These are phyloP conservation scores for Neurospora sp. DNA, from an alignment of 495 filamentous ascomycete genomes.

Conservation along the genomic window DNA sequence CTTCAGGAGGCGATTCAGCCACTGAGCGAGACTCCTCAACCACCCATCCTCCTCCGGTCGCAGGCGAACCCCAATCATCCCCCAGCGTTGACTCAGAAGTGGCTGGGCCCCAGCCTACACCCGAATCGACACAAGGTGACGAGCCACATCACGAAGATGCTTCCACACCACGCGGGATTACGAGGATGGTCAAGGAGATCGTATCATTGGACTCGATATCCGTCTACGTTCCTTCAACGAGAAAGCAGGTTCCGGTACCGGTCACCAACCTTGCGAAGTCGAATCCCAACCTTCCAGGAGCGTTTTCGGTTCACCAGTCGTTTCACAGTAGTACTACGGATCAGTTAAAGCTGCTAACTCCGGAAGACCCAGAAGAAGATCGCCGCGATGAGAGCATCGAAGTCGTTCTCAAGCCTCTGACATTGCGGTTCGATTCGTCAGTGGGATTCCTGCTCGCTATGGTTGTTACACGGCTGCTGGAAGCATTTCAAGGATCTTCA, in stretches of 20 bases:
- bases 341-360: neutral
- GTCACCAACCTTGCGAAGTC: slow-evolving; percentile 24
- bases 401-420: slow-evolving; percentile 45
- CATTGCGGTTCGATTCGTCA: slow-evolving; percentile 56
- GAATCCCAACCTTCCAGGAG: slow-evolving; percentile 42
- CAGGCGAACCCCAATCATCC: neutral
- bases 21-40: neutral
- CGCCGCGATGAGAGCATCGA: slow-evolving; percentile 34
- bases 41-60: neutral
- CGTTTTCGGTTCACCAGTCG: slow-evolving; percentile 42
- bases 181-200: slow-evolving; percentile 38
- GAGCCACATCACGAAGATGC: slow-evolving; percentile 23
- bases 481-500: slow-evolving; percentile 27
- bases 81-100: neutral
- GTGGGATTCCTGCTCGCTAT: slow-evolving; percentile 57
- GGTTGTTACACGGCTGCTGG: slow-evolving; percentile 44
- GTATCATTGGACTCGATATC: slow-evolving; percentile 31
- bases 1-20: neutral
- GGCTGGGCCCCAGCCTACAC: neutral
- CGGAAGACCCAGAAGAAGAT: neutral
- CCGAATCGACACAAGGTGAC: neutral
- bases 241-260: slow-evolving; percentile 18
- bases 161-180: slow-evolving; percentile 36
- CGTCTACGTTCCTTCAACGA: slow-evolving; percentile 33
- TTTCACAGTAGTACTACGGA: neutral